Evolutionary conservation across 345 rosid genomes (phyloP), one percentile per base, ranked within the genome.

Genomic region (Salix suchowensis): DNA sequence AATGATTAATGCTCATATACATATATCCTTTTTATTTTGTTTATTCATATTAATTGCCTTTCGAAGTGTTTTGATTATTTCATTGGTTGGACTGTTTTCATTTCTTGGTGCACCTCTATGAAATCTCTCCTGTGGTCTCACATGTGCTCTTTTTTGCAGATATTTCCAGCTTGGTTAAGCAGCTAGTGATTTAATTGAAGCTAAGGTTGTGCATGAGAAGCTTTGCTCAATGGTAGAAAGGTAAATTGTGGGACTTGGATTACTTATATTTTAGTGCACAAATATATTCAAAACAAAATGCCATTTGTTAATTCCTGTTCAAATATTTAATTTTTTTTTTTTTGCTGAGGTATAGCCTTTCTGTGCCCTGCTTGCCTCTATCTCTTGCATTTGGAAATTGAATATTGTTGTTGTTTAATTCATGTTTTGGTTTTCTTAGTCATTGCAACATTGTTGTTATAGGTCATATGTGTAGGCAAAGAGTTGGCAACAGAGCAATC

Each of bases 201-300:
- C 98, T 80, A 96, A 96, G 34, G 34, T 32, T 32, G 34, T 32
- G 81, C 94, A 96, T 73, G 97, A 92, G 12, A 93, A 92, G 87
- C 98, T 96, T 70, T 96, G 98, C 84, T 82, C 86, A 54, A 93
- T 96, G 99, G 94, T 92, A 46, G 99, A 93, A 83, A 96, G 99
- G 99, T 91, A 82, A 76, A 68, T 14, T 23, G 48, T 42, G 48
- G 48, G 48, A 42, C 48, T 9, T 42, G 48, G 48, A 42, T 34
- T 28, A 13, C 67, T 18, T 28, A 32, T 24, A 21, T 65, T 34
- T 50, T 16, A 26, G 52, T 34, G 10, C 42, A 55, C 48, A 44
- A 44, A 44, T 44, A 44, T 44, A 44, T 44, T 44, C 48, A 1
- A 46, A 46, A 46, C 50, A 46, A 46, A 13, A 46, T 4, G 50